Conservation (phyloP, 2,329 filamentous ascomycete genomes). For the Ophioceras dolichostomum region DNA sequence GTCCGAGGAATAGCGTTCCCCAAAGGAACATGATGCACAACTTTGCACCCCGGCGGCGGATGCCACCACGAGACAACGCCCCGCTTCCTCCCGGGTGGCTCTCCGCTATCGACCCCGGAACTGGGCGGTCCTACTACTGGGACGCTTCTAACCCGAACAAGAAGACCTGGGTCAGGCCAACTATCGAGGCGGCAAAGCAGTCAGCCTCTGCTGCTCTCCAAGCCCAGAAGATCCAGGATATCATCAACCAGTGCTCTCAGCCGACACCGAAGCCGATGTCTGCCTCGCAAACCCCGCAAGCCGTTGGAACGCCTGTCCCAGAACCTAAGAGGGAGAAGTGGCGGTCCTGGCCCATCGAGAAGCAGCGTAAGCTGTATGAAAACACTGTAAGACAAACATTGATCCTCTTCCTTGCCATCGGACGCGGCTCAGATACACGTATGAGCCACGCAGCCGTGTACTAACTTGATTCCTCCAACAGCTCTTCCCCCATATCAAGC, state of each 20-base stretch:
- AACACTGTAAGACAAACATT: slow-evolving; percentile 84
- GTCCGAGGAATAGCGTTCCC: slow-evolving; percentile 45
- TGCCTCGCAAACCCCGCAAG: slow-evolving; percentile 53
- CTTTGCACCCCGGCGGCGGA: slow-evolving; percentile 1
- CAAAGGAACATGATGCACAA: slow-evolving; percentile 39
- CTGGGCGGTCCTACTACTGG: slow-evolving; percentile 72
- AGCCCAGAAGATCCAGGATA: slow-evolving; percentile 59
- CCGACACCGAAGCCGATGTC: slow-evolving; percentile 40
- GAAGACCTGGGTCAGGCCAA: slow-evolving; percentile 72
- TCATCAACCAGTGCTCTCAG: slow-evolving; percentile 50
- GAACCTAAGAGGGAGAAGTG: slow-evolving; percentile 59
- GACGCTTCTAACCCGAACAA: slow-evolving; percentile 24
- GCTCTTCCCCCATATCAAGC: slow-evolving; percentile 76
- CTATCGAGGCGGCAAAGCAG: slow-evolving; percentile 48
- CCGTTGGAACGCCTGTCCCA: slow-evolving; percentile 34
- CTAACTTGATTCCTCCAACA: slow-evolving; percentile 21
- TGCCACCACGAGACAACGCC: slow-evolving; percentile 12
- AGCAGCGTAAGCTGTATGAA: slow-evolving; percentile 92
- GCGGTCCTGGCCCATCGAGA: slow-evolving; percentile 59
- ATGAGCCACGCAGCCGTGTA: too few species aligned
- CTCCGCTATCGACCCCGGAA: slow-evolving; percentile 55
- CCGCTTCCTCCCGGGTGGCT: slow-evolving; percentile 76
- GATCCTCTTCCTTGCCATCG: too few species aligned
- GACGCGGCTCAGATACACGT: too few species aligned
- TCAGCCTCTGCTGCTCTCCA: slow-evolving; percentile 43